Evolutionary conservation across 371 early-diverging fungal species (phyloP), one percentile per base, ranked within the genome.

Genomic region (Furculomyces boomerangus): DNA sequence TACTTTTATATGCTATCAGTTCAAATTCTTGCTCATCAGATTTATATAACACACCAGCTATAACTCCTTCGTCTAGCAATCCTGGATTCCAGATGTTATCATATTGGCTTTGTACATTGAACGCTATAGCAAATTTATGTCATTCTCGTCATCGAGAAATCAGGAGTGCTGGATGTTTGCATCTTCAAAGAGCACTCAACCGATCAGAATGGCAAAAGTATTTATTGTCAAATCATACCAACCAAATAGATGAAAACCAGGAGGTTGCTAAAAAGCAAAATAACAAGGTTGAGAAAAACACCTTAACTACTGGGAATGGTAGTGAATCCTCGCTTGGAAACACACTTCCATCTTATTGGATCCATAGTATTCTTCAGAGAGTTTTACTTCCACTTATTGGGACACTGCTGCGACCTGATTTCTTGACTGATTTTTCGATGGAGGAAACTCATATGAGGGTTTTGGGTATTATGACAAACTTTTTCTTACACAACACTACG

Each of bases 381-480:
- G 80, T 80, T 13, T 57, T 81, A 32, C 76, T 80, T 63, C 81
- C 81, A 22, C 60, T 81, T 29, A 65, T 81, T 57, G 78, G 79
- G 39, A 68, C 71, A 57, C 60, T 81, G 25, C 61, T 74, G 56
- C 70, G 71, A n/a, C 69, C 71, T 3, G 81, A 77, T 50, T 29
- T 68, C 56, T 55, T 69, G 40, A 65, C 69, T 3, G 69, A 69
- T 49, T 44, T 51, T 20, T 35, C 58, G 22, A 68, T 69, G 69
- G 69, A 70, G 47, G 69, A 69, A 52, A 68, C 70, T 1, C 69
- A 69, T 30, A 67, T 69, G 1, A 57, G 64, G 10, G 60, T 61
- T 54, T 61, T 69, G 7, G 61, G 65, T 24, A 56, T 68, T 56
- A 55, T 66, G 54, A 53, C 65, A 10, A 70, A 62, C 57, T 68